Base-by-base conservation (phyloP, 2,329 filamentous ascomycete genomes). In the Plectosphaerella plurivora region DNA sequence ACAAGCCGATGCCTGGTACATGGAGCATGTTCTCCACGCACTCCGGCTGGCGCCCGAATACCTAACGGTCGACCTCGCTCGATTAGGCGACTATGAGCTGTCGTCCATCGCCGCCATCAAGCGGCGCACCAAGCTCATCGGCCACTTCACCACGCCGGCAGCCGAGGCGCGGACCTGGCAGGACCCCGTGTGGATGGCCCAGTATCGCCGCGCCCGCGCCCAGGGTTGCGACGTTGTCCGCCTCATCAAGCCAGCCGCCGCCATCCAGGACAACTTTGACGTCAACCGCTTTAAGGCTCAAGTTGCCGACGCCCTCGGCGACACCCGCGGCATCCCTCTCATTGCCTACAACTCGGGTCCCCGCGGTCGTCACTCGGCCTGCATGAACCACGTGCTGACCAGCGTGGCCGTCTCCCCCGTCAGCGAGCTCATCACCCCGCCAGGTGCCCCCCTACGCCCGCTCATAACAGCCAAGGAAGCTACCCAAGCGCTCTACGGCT, bases 281-380 rank as follows among this genome's bases (percentile, higher is more conserved):
- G 75, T 87, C 15, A 73, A 79, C 33, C 72, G 73, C 11, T 75
- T 88, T 25, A 77, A 78, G 53, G 72, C 76, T 36, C 71, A 73
- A 15, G 70, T 83, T 5, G 68, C 71, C 46, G 66, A 67, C 12
- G 28, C 28, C 28, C 28, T 33, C 28, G 62, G 76, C 3, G 65
- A 70, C 0, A 70, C 71, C 1, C 68, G 70, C 0, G 68, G 68
- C 6, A 66, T 83, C 14, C 81, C 84, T 0, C 53, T 88, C 1
- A 81, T 86, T 20, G 77, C 80, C 10, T 88, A 85, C 67, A 88
- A 88, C 58, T 83, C 82, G 1, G 86, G 86, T 0, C 65, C 72
- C 7, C 67, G 81, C 5, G 87, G 87, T 1, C 77, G 84, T 42
- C 76, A 79, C 47, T 90, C 87, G 0, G 79, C 81, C 24, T 86